These are phyloP conservation scores for Fusarium sp. DNA, from an alignment of 2,329 filamentous ascomycete genomes.

Conservation along the genomic window DNA sequence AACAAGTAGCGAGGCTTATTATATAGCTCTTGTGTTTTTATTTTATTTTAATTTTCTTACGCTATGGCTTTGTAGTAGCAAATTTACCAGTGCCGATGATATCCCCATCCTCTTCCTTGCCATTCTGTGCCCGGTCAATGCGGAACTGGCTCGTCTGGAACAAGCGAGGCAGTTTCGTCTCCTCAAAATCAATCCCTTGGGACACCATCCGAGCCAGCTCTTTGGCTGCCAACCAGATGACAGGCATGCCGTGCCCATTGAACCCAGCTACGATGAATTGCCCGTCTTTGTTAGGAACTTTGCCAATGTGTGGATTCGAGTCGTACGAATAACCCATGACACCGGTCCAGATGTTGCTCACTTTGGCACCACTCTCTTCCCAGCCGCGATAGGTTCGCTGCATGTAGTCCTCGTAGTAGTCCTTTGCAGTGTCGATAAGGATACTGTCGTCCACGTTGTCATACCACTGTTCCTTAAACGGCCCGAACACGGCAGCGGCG, in stretches of 20 bases:
- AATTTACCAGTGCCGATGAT: conserved; percentile 8
- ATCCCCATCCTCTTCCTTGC: conserved; percentile 1
- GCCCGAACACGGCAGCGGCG: not conserved
- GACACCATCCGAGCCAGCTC: not conserved
- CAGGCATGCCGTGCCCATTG: conserved; percentile 5
- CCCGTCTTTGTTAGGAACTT: not conserved
- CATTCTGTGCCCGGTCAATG: conserved; percentile 3
- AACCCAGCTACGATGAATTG: conserved; percentile 9
- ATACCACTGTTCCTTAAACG: conserved; percentile 10
- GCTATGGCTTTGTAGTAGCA: not conserved
- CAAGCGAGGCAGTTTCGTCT: not conserved
- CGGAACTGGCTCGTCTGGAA: conserved; percentile 10
- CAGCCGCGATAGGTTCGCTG: conserved; percentile 1
- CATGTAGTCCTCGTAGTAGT: conserved; percentile 12
- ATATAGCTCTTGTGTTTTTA: too few species aligned
- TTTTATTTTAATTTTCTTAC: too few species aligned
- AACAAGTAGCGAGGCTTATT: too few species aligned
- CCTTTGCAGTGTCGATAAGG: not conserved
- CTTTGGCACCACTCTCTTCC: conserved; percentile 4
- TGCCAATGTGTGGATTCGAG: conserved; percentile 5
- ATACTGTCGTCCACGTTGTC: conserved; percentile 6
- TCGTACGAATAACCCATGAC: conserved; percentile 13
- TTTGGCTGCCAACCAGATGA: conserved; percentile 7
- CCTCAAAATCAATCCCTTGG: not conserved
- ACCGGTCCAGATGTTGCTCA: conserved; percentile 4